A percentile compares a stretch with the other conserved stretches of the same genome.
phyloP scores from a whole-genome alignment of 495 filamentous ascomycete genomes.

The Aspergillus bertholletiae region DNA sequence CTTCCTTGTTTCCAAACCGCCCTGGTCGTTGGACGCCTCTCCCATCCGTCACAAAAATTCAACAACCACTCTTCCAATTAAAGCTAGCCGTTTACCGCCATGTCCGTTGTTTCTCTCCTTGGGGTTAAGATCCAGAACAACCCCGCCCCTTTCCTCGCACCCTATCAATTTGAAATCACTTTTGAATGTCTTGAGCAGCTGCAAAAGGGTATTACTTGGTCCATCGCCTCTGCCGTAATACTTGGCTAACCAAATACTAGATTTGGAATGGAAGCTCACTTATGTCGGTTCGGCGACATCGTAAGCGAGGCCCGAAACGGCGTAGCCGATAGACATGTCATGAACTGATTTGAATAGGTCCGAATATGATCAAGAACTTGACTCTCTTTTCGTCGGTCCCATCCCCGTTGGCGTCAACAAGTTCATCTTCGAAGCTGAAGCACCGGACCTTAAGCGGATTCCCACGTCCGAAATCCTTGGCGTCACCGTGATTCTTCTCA shows the following conservation, averaged over 20 bases:
- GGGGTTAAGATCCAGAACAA: slow-evolving; percentile 96
- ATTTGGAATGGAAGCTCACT: slow-evolving; percentile 98
- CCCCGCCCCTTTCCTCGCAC: slow-evolving; percentile 81
- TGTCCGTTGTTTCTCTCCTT: slow-evolving; percentile 95
- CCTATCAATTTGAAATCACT: slow-evolving; percentile 96
- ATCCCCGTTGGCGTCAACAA: slow-evolving; percentile 98
- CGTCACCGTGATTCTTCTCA: slow-evolving; percentile 94
- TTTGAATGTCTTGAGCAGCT: slow-evolving; percentile 94
- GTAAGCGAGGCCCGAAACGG: slow-evolving; percentile 47
- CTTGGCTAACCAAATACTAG: slow-evolving; percentile 39
- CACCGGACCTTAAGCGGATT: slow-evolving; percentile 83
- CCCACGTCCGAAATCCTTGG: slow-evolving; percentile 92
- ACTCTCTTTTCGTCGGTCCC: slow-evolving; percentile 91
- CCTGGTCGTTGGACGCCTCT: not conserved
- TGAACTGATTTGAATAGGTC: slow-evolving; percentile 52
- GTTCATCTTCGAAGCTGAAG: slow-evolving; percentile 94
- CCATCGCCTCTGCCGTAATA: too few species aligned
- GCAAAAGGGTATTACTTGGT: slow-evolving; percentile 66
- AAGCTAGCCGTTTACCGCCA: slow-evolving; percentile 41
- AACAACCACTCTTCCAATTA: not conserved
- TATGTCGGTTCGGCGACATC: slow-evolving; percentile 98
- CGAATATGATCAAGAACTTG: slow-evolving; percentile 96
- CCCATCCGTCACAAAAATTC: too few species aligned
- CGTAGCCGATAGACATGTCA: not conserved
- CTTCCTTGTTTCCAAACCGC: not conserved